Evolutionary conservation across 2,329 filamentous ascomycete species (phyloP).

Genomic region (Rugonectria rugulosa): DNA sequence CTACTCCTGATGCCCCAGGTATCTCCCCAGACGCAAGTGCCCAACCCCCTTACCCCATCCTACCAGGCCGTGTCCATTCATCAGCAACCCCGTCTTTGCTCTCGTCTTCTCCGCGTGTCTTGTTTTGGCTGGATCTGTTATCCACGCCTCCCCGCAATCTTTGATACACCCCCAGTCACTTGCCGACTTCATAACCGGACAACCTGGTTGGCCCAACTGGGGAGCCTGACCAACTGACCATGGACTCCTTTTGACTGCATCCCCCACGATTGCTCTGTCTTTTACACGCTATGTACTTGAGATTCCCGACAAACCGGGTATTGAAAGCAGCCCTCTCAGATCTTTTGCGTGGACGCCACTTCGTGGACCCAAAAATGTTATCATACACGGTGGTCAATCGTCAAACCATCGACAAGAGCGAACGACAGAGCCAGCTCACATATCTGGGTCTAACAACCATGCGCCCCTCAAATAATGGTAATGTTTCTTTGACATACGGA

Average conservation of each 20-base stretch:
- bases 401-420: too few relatives aligned
- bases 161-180: constrained; percentile 12
- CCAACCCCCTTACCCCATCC: constrained; percentile 11
- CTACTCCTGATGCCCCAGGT: constrained; percentile 3
- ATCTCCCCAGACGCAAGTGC: constrained; percentile 8
- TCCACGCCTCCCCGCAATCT: constrained; percentile 6
- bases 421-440: too few relatives aligned
- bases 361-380: constrained; percentile 8
- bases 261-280: not conserved
- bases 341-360: not conserved
- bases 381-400: too few relatives aligned
- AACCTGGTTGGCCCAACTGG: not conserved
- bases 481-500: too few relatives aligned
- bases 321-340: not conserved
- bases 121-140: constrained; percentile 1
- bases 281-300: too few relatives aligned
- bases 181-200: constrained; percentile 9
- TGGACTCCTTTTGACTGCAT: not conserved
- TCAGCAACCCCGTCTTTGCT: constrained; percentile 15
- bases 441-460: too few relatives aligned
- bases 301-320: too few relatives aligned
- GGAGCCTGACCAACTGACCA: not conserved
- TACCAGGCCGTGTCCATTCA: constrained; percentile 16
- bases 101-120: constrained; percentile 22
- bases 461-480: too few relatives aligned